Conservation (phyloP, 148 eudicot species). For the Diospyros kaki region DNA sequence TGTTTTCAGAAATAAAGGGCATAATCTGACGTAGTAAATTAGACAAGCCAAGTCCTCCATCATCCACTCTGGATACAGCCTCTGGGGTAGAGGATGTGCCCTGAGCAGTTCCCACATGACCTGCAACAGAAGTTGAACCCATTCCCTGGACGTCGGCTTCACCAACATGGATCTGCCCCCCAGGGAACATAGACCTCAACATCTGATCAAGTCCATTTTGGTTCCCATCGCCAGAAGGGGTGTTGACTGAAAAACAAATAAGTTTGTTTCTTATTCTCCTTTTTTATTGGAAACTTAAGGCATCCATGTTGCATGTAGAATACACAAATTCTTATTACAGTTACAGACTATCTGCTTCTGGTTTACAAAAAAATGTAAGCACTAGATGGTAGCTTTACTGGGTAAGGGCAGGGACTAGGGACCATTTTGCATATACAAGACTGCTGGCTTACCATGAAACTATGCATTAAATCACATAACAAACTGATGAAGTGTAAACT, state of each 20-base stretch:
- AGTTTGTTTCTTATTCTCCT: constrained; percentile 4
- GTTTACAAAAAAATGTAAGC: neutral
- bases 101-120: constrained; percentile 15
- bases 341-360: neutral
- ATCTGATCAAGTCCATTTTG: constrained; percentile 33
- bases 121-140: constrained; percentile 13
- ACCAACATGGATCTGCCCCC: constrained; percentile 18
- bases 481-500: neutral
- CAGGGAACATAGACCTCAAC: constrained; percentile 36
- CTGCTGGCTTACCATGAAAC: neutral
- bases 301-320: neutral
- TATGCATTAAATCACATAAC: neutral
- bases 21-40: constrained; percentile 44
- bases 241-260: constrained; percentile 18
- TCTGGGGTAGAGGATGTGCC: constrained; percentile 21
- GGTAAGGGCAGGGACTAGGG: too few species aligned
- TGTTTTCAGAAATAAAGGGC: constrained; percentile 37
- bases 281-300: neutral
- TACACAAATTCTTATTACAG: neutral
- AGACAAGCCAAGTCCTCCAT: constrained; percentile 41
- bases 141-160: constrained; percentile 18
- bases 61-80: constrained; percentile 22
- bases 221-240: constrained; percentile 13
- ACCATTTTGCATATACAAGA: neutral
- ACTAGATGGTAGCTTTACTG: too few species aligned